A percentile compares a stretch with the other conserved stretches of the same genome.
These are phyloP conservation scores for Oemleria cerasiformis DNA, from an alignment of 306 rosid species.

Conservation along the genomic window DNA sequence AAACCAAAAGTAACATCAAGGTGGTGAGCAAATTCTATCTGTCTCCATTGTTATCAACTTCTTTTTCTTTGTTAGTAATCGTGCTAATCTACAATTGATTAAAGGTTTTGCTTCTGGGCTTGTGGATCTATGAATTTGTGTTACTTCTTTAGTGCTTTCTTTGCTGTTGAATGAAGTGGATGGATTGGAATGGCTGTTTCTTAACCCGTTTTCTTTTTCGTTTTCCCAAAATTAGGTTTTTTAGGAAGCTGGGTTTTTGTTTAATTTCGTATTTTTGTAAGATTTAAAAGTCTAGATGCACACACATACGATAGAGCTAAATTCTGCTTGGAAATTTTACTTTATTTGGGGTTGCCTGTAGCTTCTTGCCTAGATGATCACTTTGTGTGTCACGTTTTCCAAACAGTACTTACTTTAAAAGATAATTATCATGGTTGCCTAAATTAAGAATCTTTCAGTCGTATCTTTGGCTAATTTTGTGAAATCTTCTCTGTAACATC, in stretches of 20 bases:
- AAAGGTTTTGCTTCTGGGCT: neutral
- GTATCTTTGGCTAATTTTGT: neutral
- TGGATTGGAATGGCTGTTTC: neutral
- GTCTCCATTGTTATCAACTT: neutral
- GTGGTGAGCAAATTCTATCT: slow-evolving; percentile 1
- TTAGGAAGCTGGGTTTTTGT: neutral
- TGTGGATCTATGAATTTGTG: neutral
- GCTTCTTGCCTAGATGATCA: neutral
- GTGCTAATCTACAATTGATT: neutral
- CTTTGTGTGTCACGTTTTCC: neutral
- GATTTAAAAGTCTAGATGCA: too few species aligned
- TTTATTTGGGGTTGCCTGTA: neutral
- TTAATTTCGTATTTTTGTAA: too few species aligned
- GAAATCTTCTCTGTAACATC: neutral
- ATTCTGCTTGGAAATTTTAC: neutral
- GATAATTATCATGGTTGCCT: neutral
- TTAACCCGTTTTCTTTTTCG: neutral
- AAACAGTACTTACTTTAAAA: neutral
- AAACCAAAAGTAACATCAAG: neutral
- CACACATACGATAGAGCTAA: too few species aligned
- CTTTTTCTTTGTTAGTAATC: neutral
- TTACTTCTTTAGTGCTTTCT: neutral
- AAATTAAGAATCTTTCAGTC: neutral
- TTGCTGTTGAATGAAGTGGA: neutral
- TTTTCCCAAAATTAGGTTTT: neutral